phyloP scores from a whole-genome alignment of 2,329 filamentous ascomycete species.

The Dactylonectria estremocensis region DNA sequence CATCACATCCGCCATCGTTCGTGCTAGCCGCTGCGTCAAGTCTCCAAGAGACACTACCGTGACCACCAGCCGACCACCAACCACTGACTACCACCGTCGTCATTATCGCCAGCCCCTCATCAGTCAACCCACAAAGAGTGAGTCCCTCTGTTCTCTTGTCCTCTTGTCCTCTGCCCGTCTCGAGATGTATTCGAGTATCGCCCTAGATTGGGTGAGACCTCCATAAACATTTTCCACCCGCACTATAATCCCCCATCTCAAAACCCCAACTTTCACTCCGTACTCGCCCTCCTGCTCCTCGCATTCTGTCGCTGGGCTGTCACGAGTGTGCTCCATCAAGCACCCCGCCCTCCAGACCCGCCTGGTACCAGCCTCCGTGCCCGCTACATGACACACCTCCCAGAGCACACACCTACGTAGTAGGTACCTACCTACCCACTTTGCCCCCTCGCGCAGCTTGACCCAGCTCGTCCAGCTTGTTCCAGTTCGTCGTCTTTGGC shows the following conservation, averaged over 20 bases:
- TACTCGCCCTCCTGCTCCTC: slow-evolving; percentile 29
- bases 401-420: slow-evolving; percentile 43
- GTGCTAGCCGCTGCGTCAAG: slow-evolving; percentile 44
- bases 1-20: slow-evolving; percentile 41
- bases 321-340: slow-evolving; percentile 52
- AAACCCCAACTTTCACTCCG: neutral
- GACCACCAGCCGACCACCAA: slow-evolving; percentile 30
- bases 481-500: slow-evolving; percentile 33
- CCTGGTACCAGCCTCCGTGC: slow-evolving; percentile 49
- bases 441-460: slow-evolving; percentile 28
- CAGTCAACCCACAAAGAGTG: slow-evolving; percentile 28
- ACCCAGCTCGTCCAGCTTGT: slow-evolving; percentile 32
- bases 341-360: slow-evolving; percentile 52
- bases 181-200: slow-evolving; percentile 1
- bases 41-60: slow-evolving; percentile 40
- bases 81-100: slow-evolving; percentile 38
- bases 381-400: slow-evolving; percentile 44
- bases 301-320: slow-evolving; percentile 48
- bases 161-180: slow-evolving; percentile 8
- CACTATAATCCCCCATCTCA: slow-evolving; percentile 7
- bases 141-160: slow-evolving; percentile 33
- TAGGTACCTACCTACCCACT: too few species aligned
- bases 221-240: slow-evolving; percentile 2
- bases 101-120: slow-evolving; percentile 39
- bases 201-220: neutral